phyloP scores from a whole-genome alignment of 129 eudicot species.

The Centaurea solstitialis region DNA sequence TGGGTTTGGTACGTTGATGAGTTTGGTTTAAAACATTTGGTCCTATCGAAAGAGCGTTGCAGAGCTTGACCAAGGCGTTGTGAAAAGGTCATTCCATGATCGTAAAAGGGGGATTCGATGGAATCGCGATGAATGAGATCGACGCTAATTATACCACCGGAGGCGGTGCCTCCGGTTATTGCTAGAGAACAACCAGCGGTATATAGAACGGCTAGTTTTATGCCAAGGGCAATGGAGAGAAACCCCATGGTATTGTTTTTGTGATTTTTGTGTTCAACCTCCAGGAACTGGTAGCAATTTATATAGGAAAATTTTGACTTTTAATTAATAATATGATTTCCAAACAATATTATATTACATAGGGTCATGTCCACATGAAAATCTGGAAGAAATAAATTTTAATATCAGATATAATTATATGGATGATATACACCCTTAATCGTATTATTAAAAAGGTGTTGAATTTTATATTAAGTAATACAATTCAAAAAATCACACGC shows the following conservation, averaged over 20 bases:
- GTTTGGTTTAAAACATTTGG: slow-evolving; percentile 11
- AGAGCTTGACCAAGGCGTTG: slow-evolving; percentile 25
- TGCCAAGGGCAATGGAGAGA: slow-evolving; percentile 9
- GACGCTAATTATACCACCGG: slow-evolving; percentile 9
- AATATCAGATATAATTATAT: too few relatives aligned
- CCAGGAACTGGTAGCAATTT: too few relatives aligned
- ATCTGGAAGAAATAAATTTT: too few relatives aligned
- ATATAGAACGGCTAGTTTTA: slow-evolving; percentile 12
- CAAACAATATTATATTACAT: too few relatives aligned
- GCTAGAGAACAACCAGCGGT: neutral
- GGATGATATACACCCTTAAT: too few relatives aligned
- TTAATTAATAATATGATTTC: too few relatives aligned
- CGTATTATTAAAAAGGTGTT: too few relatives aligned
- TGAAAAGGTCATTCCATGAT: slow-evolving; percentile 12
- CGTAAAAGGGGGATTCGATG: slow-evolving; percentile 34
- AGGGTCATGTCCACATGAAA: too few relatives aligned
- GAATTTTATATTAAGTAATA: too few relatives aligned
- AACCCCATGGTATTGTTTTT: slow-evolving; percentile 13
- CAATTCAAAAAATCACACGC: too few relatives aligned
- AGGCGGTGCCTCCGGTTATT: neutral
- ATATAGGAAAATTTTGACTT: too few relatives aligned
- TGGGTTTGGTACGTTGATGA: slow-evolving; percentile 16
- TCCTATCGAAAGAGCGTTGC: slow-evolving; percentile 30
- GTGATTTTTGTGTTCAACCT: too few relatives aligned
- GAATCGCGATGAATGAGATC: slow-evolving; percentile 46